Evolutionary conservation across 768 basidiomycete genomes (phyloP), one percentile per base, ranked within the genome.

Genomic region (Aureoboletus auriporus): DNA sequence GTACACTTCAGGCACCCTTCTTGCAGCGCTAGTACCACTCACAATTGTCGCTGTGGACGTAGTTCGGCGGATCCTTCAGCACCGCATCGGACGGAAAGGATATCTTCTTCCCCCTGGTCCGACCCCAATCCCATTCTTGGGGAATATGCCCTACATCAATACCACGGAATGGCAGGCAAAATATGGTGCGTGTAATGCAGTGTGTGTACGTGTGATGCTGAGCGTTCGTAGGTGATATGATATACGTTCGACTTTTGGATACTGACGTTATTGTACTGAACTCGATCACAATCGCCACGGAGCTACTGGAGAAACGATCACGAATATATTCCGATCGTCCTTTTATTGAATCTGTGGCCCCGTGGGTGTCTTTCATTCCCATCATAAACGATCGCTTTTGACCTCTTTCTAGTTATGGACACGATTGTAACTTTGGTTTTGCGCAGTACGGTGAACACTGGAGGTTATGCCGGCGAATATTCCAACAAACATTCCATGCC

Each of bases 311-410:
- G 37, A 63, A 65, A 31, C 70, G 74, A 6, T 72, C 75, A 8
- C 55, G 57, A 6, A 70, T 74, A 28, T 78, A 78, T 50, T 76
- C 77, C 13, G 76, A 76, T 57, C 72, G 79, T 8, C 78, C 79
- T 6, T 44, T 36, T 26, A 41, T 63, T 14, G 50, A 52, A 5
- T 55, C 49, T 13, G 8, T 49, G 7, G 39, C 35, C 6, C 47
- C 52, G 52, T 54, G 31, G 45, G 43, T 47, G 20, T 16, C 23
- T 14, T 23, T 20, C 27, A 8, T 17, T 3, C n/a, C 17, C 11
- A 8, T 16, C 11, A 23, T 7, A n/a, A 26, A 23, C 6, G 14
- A 2, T 16, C n/a, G n/a, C 17, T 3, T 36, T 12, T 8, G 5
- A 12, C 1, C 28, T 6, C 13, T 13, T 1, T 27, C 29, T 23